These are phyloP conservation scores for Didymosphaeria variabile DNA, from an alignment of 2,329 filamentous ascomycete genomes.

Conservation along the genomic window DNA sequence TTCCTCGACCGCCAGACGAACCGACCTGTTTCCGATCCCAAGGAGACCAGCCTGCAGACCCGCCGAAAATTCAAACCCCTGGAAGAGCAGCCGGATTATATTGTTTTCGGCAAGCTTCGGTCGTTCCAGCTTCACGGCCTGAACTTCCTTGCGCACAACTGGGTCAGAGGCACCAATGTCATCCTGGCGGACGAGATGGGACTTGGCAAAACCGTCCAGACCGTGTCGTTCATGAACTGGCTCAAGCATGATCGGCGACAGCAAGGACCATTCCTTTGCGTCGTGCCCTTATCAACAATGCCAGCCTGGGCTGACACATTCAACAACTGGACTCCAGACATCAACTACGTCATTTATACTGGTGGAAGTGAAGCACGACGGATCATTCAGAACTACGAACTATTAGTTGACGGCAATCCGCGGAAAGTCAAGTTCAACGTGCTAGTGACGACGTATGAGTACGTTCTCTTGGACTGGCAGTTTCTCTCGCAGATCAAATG, in stretches of 20 bases:
- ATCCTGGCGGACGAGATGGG: slow-evolving; percentile 99
- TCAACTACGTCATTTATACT: slow-evolving; percentile 97
- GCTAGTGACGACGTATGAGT: slow-evolving; percentile 97
- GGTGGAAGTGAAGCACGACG: slow-evolving; percentile 86
- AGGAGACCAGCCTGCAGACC: slow-evolving; percentile 78
- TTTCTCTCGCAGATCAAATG: slow-evolving; percentile 93
- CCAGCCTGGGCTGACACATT: slow-evolving; percentile 99
- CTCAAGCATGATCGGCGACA: slow-evolving; percentile 87
- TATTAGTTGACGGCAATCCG: slow-evolving; percentile 84
- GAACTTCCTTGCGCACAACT: slow-evolving; percentile 96
- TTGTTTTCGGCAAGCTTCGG: slow-evolving; percentile 83
- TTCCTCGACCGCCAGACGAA: slow-evolving; percentile 85
- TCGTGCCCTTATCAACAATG: slow-evolving; percentile 97
- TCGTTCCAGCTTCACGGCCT: slow-evolving; percentile 93
- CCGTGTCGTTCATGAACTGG: slow-evolving; percentile 97
- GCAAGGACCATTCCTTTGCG: slow-evolving; percentile 93
- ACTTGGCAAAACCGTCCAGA: slow-evolving; percentile 96
- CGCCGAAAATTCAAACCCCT: slow-evolving; percentile 65
- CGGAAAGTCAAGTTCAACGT: slow-evolving; percentile 96
- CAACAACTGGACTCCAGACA: slow-evolving; percentile 91
- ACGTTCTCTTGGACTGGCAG: slow-evolving; percentile 84
- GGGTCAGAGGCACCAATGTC: slow-evolving; percentile 92
- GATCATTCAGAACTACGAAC: slow-evolving; percentile 89
- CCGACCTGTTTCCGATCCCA: slow-evolving; percentile 80
- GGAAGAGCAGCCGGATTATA: slow-evolving; percentile 83